Evolutionary conservation across 2,329 filamentous ascomycete genomes (phyloP).

Genomic region (Amesomyces nigricolor): DNA sequence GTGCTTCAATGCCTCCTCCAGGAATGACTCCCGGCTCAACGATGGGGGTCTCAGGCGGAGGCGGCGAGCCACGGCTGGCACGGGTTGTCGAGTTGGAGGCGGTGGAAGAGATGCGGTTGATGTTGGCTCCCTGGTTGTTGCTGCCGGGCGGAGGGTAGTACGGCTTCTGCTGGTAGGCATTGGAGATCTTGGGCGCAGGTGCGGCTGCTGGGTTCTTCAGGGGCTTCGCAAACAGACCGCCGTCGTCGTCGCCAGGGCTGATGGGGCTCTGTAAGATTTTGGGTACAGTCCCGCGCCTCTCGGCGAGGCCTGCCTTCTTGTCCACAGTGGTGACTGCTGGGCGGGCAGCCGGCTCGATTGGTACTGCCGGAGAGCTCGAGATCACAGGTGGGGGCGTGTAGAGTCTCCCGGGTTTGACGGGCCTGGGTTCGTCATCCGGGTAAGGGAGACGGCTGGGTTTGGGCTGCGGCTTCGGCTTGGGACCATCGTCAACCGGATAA

Average conservation of each 20-base stretch:
- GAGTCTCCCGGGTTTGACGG: conserved; percentile 26
- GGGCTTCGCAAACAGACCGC: conserved; percentile 72
- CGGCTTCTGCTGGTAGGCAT: conserved; percentile 49
- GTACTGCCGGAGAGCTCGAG: conserved; percentile 34
- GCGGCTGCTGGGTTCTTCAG: conserved; percentile 42
- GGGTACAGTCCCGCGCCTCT: conserved; percentile 74
- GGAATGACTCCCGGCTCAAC: conserved; percentile 65
- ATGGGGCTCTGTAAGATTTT: conserved; percentile 79
- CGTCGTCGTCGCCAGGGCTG: conserved; percentile 68
- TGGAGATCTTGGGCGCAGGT: conserved; percentile 35
- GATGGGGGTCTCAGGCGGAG: conserved; percentile 87
- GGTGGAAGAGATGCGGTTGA: conserved; percentile 67
- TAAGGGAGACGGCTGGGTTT: conserved; percentile 36
- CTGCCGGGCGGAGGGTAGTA: conserved; percentile 55
- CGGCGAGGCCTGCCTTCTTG: conserved; percentile 63
- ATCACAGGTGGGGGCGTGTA: conserved; percentile 33
- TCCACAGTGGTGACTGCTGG: conserved; percentile 52
- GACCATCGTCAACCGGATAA: conserved; percentile 33
- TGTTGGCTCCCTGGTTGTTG: conserved; percentile 33
- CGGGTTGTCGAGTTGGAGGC: conserved; percentile 91
- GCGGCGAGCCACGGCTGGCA: conserved; percentile 86
- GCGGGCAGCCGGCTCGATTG: conserved; percentile 48
- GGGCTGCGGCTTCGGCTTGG: conserved; percentile 22
- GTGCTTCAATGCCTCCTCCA: conserved; percentile 78
- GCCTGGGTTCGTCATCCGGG: conserved; percentile 35